A percentile compares a stretch with the other conserved stretches of the same genome.
These are phyloP conservation scores for Chloranthus sessilifolius DNA, from an alignment of 164 flowering plant genomes.

Conservation along the genomic window DNA sequence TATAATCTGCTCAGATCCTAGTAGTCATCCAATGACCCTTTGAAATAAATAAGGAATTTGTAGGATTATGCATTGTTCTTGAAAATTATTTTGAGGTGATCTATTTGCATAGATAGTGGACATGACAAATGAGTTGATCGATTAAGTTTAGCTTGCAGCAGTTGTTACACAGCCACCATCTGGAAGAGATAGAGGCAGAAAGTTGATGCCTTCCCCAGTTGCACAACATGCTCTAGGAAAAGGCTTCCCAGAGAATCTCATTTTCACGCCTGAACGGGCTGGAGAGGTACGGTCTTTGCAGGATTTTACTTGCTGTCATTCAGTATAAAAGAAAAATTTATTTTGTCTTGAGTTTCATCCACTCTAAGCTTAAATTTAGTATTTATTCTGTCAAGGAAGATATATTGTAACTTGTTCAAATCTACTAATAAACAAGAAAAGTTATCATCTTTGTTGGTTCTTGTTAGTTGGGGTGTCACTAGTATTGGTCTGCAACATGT, in stretches of 20 bases:
- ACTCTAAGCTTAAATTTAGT: background rate
- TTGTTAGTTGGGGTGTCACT: no score
- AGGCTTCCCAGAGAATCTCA: conserved; percentile 72
- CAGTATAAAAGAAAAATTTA: no score
- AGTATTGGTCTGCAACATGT: no score
- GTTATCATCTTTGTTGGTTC: no score
- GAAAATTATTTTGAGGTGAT: background rate
- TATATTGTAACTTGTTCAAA: no score
- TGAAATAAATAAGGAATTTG: background rate
- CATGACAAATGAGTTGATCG: conserved; percentile 1
- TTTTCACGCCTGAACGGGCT: conserved; percentile 84
- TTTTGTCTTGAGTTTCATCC: background rate
- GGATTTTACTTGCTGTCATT: background rate
- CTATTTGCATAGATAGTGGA: background rate
- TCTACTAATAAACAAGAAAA: no score
- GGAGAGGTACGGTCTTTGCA: conserved; percentile 59
- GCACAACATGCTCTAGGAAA: conserved; percentile 77
- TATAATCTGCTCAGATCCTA: background rate
- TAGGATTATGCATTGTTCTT: background rate
- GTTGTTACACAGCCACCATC: conserved; percentile 95
- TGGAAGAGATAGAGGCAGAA: conserved; percentile 74
- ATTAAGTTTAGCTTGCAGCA: conserved; percentile 66
- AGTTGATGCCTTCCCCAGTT: conserved; percentile 79
- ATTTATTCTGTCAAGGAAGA: no score
- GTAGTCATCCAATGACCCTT: background rate